phyloP scores from a whole-genome alignment of 352 stramenopile genomes.

The Peronospora farinosa region DNA sequence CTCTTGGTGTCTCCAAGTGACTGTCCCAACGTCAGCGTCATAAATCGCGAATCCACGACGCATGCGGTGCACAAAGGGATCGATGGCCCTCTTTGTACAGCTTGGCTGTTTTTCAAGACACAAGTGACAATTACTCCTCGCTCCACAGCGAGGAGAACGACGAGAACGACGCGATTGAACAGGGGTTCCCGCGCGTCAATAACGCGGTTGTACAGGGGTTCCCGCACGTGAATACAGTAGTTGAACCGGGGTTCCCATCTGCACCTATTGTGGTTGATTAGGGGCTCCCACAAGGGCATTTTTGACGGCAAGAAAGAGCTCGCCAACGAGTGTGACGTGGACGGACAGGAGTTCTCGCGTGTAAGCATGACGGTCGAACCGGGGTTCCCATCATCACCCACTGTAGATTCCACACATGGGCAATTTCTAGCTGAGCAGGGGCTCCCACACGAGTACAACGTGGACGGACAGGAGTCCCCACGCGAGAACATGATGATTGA shows the following conservation, averaged over 20 bases:
- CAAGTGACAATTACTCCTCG: no score
- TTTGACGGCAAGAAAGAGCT: neutral
- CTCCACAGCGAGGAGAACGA: neutral
- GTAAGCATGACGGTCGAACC: neutral
- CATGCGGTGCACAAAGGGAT: no score
- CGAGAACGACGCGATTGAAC: neutral
- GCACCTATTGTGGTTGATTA: neutral
- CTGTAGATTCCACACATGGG: no score
- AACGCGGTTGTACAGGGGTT: neutral
- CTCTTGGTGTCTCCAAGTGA: constrained; percentile 6
- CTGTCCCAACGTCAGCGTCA: constrained; percentile 10
- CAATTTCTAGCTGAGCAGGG: no score
- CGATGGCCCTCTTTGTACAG: no score
- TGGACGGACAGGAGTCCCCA: no score
- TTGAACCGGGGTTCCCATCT: neutral
- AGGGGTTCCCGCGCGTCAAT: no score
- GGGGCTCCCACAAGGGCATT: neutral
- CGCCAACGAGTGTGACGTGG: neutral
- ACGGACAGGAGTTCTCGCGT: neutral
- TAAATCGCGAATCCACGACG: no score
- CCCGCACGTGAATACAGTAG: neutral
- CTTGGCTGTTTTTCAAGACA: no score
- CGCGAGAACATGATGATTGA: no score
- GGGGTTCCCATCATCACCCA: no score
- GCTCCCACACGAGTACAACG: no score